Evolutionary conservation across 225 moss, liverwort and hornwort genomes (phyloP).

Genomic region (Takakia lepidozioides): DNA sequence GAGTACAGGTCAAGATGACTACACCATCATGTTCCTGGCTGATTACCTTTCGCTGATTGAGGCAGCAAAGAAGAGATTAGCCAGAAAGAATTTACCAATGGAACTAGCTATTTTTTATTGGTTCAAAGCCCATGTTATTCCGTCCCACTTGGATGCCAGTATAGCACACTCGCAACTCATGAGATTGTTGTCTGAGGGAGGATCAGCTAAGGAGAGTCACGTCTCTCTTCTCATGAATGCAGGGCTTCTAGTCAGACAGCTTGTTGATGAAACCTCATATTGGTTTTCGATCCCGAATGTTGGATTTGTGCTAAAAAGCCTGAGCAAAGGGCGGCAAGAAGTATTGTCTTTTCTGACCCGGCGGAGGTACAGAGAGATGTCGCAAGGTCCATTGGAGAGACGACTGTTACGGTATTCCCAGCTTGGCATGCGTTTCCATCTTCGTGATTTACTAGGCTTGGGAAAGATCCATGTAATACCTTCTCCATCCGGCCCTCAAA

Average conservation of each 20-base stretch:
- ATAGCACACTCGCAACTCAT: conserved; percentile 63
- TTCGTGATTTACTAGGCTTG: conserved; percentile 79
- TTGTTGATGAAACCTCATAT: conserved; percentile 74
- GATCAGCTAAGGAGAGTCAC: conserved; percentile 62
- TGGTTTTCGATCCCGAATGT: conserved; percentile 85
- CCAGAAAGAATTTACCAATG: conserved; percentile 36
- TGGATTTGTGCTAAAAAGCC: conserved; percentile 72
- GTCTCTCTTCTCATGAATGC: conserved; percentile 86
- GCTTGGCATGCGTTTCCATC: conserved; percentile 86
- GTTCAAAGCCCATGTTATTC: conserved; percentile 66
- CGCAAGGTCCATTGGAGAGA: conserved; percentile 75
- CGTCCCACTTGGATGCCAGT: conserved; percentile 58
- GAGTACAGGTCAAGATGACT: conserved; percentile 82
- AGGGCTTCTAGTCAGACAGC: conserved; percentile 82
- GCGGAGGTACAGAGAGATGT: conserved; percentile 76
- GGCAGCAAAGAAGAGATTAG: conserved; percentile 47
- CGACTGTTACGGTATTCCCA: conserved; percentile 64
- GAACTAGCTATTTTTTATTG: conserved; percentile 75
- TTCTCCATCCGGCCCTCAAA: conserved; percentile 76
- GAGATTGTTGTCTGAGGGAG: conserved; percentile 60
- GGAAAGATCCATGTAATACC: conserved; percentile 53
- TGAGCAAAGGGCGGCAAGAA: conserved; percentile 79
- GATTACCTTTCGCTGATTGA: conserved; percentile 82
- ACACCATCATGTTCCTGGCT: conserved; percentile 74
- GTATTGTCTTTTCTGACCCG: conserved; percentile 59